A percentile compares a stretch with the other conserved stretches of the same genome.
Evolutionary conservation across 192 early-diverging fungal genomes (phyloP).

Genomic region (Lunasporangiospora selenospora): DNA sequence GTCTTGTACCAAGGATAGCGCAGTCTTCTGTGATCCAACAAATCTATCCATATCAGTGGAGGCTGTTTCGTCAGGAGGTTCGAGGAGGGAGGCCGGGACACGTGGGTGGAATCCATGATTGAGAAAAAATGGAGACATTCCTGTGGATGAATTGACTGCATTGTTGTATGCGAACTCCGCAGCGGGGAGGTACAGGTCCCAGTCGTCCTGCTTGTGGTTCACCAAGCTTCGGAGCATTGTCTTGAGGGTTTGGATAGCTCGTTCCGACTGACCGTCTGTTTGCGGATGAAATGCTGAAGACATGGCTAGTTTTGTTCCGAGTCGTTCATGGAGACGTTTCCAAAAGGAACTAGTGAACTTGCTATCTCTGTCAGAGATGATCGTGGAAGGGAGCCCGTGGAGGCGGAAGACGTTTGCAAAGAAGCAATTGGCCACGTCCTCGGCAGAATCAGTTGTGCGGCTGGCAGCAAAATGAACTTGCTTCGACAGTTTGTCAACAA

Average conservation of each 20-base stretch:
- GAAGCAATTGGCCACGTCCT: background rate
- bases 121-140: constrained; percentile 18
- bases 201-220: constrained; percentile 28
- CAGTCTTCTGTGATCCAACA: no score
- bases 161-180: constrained; percentile 63
- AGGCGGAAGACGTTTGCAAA: background rate
- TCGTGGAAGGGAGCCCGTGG: background rate
- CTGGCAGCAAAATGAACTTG: background rate
- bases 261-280: constrained; percentile 33
- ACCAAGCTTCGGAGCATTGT: constrained; percentile 1
- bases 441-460: background rate
- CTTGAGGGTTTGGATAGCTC: constrained; percentile 14
- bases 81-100: background rate
- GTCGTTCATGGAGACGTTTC: background rate
- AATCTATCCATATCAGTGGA: background rate
- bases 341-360: background rate
- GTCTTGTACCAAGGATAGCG: no score
- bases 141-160: constrained; percentile 18
- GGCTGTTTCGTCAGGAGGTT: background rate
- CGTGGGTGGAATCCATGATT: constrained; percentile 27
- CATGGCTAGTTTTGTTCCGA: constrained; percentile 32
- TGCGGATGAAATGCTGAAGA: constrained; percentile 12
- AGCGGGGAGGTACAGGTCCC: constrained; percentile 42
- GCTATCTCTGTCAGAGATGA: background rate
- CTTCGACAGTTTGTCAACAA: background rate